Evolutionary conservation across 495 filamentous ascomycete genomes (phyloP), one percentile per base, ranked within the genome.

Genomic region (Podospora pseudocomata): DNA sequence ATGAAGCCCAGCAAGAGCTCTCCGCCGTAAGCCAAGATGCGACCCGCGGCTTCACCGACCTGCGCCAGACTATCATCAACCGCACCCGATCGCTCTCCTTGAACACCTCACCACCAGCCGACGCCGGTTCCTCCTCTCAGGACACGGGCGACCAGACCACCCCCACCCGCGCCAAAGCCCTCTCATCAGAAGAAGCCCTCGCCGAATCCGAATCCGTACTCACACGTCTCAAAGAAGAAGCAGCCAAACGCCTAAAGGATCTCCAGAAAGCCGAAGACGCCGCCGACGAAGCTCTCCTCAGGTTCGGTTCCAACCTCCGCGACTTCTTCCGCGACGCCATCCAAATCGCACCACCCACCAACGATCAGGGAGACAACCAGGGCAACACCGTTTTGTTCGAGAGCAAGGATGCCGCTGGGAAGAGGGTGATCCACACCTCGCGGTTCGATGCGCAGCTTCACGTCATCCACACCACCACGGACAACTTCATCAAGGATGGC

Each of bases 361-460:
- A 68, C 9, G 73, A 77, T 23, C 68, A 68, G 20, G 68, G 70
- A n/a, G 75, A 78, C 57, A 72, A 73, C 57, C 79, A 77, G 57
- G 76, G 70, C 53, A 67, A 55, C 55, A 77, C 87, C 71, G 85
- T 96, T 44, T 81, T 96, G 2, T 97, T 96, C 71, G 94, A 97
- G 83, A 95, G 91, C 76, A 94, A 93, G 79, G 93, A 96, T 80
- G 86, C 90, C 13, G 90, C 92, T 19, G 93, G 94, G 44, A 96
- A 92, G 82, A 81, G 93, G 58, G 92, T 97, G 18, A 93, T 97
- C 66, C 94, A 97, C 78, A 91, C 91, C 4, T 97, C 93, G 61
- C 88, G 95, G 60, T 93, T 97, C 75, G 95, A 99, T 71, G 95
- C 95, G 3, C 95, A 97, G 75, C 83, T 99, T 56, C 95, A 99